These are phyloP conservation scores for Yamadazyma sp. DNA, from an alignment of 1,139 yeast species.

Conservation along the genomic window DNA sequence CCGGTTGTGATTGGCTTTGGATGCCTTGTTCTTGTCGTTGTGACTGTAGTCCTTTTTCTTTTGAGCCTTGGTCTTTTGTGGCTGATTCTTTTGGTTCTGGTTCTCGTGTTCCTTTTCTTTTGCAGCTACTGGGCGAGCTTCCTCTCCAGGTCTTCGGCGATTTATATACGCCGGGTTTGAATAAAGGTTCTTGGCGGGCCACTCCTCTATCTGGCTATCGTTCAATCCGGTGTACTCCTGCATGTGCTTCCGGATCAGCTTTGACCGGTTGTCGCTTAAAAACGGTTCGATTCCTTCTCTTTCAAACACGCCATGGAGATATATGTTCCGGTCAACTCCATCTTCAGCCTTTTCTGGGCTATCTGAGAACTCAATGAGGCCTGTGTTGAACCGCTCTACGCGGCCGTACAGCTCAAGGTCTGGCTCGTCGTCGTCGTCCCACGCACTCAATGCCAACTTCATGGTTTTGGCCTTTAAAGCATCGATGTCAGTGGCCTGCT, in stretches of 20 bases:
- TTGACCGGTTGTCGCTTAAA: constrained; percentile 49
- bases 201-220: constrained; percentile 90
- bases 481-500: constrained; percentile 5
- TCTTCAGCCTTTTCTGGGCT: constrained; percentile 5
- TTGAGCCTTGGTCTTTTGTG: constrained; percentile 5
- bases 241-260: constrained; percentile 52
- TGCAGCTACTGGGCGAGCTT: constrained; percentile 40
- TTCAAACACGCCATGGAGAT: constrained; percentile 58
- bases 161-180: too few species aligned
- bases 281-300: constrained; percentile 50
- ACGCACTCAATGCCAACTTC: constrained; percentile 7
- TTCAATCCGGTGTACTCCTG: constrained; percentile 63
- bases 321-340: constrained; percentile 26
- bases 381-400: too few species aligned
- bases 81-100: neutral
- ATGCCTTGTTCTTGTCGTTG: constrained; percentile 58
- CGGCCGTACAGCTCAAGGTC: constrained; percentile 8
- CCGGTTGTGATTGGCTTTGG: constrained; percentile 62
- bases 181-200: too few species aligned
- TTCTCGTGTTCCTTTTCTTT: neutral
- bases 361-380: too few species aligned
- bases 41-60: constrained; percentile 13
- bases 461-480: constrained; percentile 7
- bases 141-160: too few species aligned
- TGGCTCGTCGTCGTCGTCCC: constrained; percentile 9